These are phyloP conservation scores for Sextonia rubra DNA, from an alignment of 164 flowering plant genomes.

Conservation along the genomic window DNA sequence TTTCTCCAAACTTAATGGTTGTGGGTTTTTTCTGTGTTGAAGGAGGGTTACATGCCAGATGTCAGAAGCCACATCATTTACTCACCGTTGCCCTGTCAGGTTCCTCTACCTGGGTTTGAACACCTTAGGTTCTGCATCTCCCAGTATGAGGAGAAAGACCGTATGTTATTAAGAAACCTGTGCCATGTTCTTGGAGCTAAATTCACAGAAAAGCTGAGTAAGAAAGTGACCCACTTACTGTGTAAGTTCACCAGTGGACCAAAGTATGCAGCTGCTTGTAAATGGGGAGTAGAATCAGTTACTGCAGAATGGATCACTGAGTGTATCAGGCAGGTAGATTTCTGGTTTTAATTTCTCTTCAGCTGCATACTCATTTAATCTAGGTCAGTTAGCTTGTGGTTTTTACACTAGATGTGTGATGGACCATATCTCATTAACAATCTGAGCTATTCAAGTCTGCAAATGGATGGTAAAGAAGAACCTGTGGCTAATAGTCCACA, in stretches of 20 bases:
- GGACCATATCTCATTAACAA: neutral
- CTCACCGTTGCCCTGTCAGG: conserved; percentile 80
- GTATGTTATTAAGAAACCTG: conserved; percentile 66
- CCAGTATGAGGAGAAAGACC: conserved; percentile 82
- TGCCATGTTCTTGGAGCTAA: conserved; percentile 86
- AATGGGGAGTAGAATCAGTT: conserved; percentile 65
- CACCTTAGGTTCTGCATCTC: conserved; percentile 73
- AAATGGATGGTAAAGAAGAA: neutral
- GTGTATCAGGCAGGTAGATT: conserved; percentile 70
- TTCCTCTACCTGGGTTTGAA: conserved; percentile 83
- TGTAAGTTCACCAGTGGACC: conserved; percentile 82
- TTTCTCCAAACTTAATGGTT: conserved; percentile 6
- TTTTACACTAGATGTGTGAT: neutral
- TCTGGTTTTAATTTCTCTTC: neutral
- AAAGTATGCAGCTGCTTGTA: conserved; percentile 83
- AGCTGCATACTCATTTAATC: neutral
- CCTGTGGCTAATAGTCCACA: neutral
- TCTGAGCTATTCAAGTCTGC: neutral
- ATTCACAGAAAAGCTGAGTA: conserved; percentile 61
- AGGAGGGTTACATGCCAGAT: conserved; percentile 83
- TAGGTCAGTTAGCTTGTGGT: neutral
- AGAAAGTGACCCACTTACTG: conserved; percentile 76
- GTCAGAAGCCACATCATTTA: conserved; percentile 75
- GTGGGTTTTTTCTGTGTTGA: conserved; percentile 22
- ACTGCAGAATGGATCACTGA: conserved; percentile 86